Evolutionary conservation across 2,329 filamentous ascomycete genomes (phyloP).

Genomic region (Aspergillus fumigatus): DNA sequence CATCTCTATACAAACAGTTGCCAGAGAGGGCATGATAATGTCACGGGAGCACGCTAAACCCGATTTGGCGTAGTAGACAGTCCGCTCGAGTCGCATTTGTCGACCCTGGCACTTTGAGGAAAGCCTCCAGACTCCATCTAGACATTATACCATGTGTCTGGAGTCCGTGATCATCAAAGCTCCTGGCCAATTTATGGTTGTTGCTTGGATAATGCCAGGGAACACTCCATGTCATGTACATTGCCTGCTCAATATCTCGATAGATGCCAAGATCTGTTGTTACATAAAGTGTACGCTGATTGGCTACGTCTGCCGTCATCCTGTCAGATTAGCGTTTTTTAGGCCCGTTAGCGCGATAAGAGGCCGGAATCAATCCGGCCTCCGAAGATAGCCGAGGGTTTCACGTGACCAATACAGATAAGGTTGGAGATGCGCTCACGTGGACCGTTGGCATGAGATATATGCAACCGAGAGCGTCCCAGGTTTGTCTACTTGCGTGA

Average conservation of each 20-base stretch:
- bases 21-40: constrained; percentile 20
- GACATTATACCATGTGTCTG: not conserved
- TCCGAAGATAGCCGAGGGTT: constrained; percentile 30
- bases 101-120: not conserved
- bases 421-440: no score
- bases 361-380: constrained; percentile 43
- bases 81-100: not conserved
- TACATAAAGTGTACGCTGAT: constrained; percentile 11
- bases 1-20: constrained; percentile 26
- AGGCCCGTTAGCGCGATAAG: constrained; percentile 16
- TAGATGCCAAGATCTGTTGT: constrained; percentile 16
- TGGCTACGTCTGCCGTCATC: constrained; percentile 15
- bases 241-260: constrained; percentile 18
- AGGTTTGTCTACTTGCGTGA: no score
- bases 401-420: not conserved
- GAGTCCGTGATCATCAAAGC: not conserved
- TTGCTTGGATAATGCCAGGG: not conserved
- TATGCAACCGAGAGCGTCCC: no score
- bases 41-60: constrained; percentile 29
- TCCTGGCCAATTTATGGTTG: not conserved
- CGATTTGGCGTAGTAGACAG: constrained; percentile 10
- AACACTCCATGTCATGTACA: constrained; percentile 4
- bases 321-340: constrained; percentile 18
- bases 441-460: not conserved
- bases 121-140: not conserved